Base-by-base conservation (phyloP, 441 rosid species). In the Brassica balearica region DNA sequence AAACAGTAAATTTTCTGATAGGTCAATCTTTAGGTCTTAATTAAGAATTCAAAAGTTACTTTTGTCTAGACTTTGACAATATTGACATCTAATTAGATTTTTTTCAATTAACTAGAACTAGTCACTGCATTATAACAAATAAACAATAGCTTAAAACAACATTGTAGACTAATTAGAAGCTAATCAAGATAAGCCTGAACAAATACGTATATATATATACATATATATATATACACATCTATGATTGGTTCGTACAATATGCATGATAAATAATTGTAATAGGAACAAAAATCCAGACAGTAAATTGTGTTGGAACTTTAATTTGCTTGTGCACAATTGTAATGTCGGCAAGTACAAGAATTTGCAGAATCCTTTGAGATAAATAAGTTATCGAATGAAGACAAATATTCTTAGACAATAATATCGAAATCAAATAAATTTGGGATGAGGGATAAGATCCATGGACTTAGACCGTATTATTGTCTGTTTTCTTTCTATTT, bases 341-440 rank as follows among this genome's bases (percentile, higher is more conserved):
- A 48, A n/a, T 60, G 81, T 43, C 73, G 51, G 74, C 51, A 53
- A 73, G 78, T 73, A 68, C 70, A 62, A 67, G 66, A 73, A 36
- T 51, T 73, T 79, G 8, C 75, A 63, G 75, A 69, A 27, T 43
- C 41, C 3, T 51, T 27, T 61, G 59, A 48, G 70, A 79, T 34
- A 75, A 43, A 65, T 20, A 65, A 65, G 61, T 43, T 10, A 75
- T 69, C 12, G 59, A 70, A 59, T 51, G 77, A 67, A 61, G 68
- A 72, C 78, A 81, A 76, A 68, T 32, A 71, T 58, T 53, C 80
- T 14, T 61, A 80, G 68, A 69, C 75, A 74, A 68, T 69, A 38
- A 80, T 80, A 80, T 75, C 59, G 12, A 70, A 56, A 75, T 74
- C 74, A 76, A 41, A 66, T 84, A 75, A 82, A 75, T 72, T 51